These are phyloP conservation scores for Fusarium albosuccineum DNA, from an alignment of 2,329 filamentous ascomycete genomes.

Conservation along the genomic window DNA sequence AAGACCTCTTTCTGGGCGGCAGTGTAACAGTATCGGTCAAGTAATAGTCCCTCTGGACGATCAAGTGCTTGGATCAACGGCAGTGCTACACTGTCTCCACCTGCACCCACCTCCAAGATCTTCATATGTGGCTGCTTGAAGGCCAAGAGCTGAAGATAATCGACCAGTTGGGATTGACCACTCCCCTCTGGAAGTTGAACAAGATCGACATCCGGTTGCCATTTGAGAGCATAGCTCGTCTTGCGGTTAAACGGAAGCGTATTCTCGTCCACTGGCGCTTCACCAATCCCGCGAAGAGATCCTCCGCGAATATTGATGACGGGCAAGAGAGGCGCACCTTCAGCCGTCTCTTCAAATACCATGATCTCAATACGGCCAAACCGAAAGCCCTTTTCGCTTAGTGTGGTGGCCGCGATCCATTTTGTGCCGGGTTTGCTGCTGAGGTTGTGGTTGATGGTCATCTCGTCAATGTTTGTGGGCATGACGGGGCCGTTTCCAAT, in stretches of 20 bases:
- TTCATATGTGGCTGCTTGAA: slow-evolving; percentile 31
- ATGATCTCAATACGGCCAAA: slow-evolving; percentile 24
- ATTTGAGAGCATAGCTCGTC: slow-evolving; percentile 25
- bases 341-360: slow-evolving; percentile 17
- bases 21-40: slow-evolving; percentile 22
- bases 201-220: slow-evolving; percentile 23
- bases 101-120: slow-evolving; percentile 18
- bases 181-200: not conserved
- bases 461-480: slow-evolving; percentile 27
- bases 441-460: slow-evolving; percentile 19
- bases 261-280: slow-evolving; percentile 17
- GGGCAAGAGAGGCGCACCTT: slow-evolving; percentile 7
- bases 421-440: slow-evolving; percentile 20
- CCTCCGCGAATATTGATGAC: slow-evolving; percentile 16
- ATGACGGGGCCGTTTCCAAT: slow-evolving; percentile 27
- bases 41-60: slow-evolving; percentile 7
- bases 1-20: not conserved
- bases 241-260: slow-evolving; percentile 24
- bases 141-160: slow-evolving; percentile 20
- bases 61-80: slow-evolving; percentile 21
- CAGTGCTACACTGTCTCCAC: not conserved
- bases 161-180: not conserved
- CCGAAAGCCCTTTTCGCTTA: slow-evolving; percentile 19
- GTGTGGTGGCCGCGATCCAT: slow-evolving; percentile 20
- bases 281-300: slow-evolving; percentile 22